Percentiles rank a stretch among this genome's conserved stretches.
These are phyloP conservation scores for Aspergillus bridgeri DNA, from an alignment of 495 filamentous ascomycete genomes.

Conservation along the genomic window DNA sequence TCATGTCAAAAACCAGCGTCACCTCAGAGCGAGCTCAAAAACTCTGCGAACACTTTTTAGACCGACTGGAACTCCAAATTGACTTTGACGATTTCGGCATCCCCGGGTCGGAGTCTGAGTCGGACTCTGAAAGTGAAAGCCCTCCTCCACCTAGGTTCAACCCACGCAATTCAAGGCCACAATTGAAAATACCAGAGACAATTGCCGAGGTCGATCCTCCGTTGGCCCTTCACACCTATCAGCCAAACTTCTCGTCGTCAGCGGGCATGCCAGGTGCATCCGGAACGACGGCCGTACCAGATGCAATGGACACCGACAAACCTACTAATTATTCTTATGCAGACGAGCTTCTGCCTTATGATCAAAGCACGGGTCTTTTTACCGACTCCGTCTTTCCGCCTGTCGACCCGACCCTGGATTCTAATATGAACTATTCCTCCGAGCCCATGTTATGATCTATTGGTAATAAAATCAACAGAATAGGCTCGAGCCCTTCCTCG, in stretches of 20 bases:
- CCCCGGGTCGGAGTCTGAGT: background rate
- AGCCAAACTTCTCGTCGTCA: background rate
- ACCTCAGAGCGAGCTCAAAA: slow-evolving; percentile 50
- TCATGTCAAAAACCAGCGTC: slow-evolving; percentile 43
- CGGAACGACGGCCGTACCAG: background rate
- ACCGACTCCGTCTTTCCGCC: background rate
- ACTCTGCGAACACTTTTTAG: slow-evolving; percentile 47
- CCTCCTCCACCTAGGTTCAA: background rate
- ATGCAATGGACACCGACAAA: background rate
- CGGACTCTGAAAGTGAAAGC: no score
- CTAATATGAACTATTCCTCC: background rate
- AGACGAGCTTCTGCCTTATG: background rate
- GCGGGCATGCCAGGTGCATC: background rate
- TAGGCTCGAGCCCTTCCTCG: no score
- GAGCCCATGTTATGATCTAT: background rate
- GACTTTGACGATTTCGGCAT: slow-evolving; percentile 4
- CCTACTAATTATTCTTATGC: background rate
- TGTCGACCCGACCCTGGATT: background rate
- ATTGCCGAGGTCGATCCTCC: background rate
- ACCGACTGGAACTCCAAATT: slow-evolving; percentile 26
- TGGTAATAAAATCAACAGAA: no score
- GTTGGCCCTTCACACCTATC: background rate
- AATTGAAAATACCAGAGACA: background rate
- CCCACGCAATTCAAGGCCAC: background rate
- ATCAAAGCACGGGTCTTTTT: background rate